phyloP scores from a whole-genome alignment of 352 stramenopile genomes.

The Phytophthora pini region DNA sequence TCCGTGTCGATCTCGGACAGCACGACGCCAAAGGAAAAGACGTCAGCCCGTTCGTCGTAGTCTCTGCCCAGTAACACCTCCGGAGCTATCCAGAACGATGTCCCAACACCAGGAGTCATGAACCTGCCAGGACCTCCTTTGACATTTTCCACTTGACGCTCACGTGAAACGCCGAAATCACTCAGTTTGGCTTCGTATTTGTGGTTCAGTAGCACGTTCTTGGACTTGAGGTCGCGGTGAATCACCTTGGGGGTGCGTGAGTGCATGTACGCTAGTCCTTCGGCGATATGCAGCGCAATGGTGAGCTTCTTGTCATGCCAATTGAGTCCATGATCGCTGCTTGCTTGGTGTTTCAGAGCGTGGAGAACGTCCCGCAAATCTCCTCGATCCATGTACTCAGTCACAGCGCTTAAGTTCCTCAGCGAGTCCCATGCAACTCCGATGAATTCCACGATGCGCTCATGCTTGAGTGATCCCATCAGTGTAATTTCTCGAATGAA shows the following conservation, averaged over 20 bases:
- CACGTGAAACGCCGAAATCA: slow-evolving; percentile 76
- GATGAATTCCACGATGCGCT: slow-evolving; percentile 74
- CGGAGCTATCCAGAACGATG: slow-evolving; percentile 55
- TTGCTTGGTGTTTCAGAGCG: slow-evolving; percentile 38
- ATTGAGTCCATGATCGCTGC: slow-evolving; percentile 38
- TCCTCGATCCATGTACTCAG: slow-evolving; percentile 78
- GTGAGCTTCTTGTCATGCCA: slow-evolving; percentile 60
- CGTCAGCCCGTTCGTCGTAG: slow-evolving; percentile 53
- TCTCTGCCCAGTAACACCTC: slow-evolving; percentile 49
- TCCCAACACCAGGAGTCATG: slow-evolving; percentile 58
- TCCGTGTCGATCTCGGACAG: slow-evolving; percentile 60
- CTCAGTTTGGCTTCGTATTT: slow-evolving; percentile 74
- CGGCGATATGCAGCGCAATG: slow-evolving; percentile 69
- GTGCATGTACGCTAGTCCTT: slow-evolving; percentile 75
- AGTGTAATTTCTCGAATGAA: slow-evolving; percentile 69
- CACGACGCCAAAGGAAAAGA: slow-evolving; percentile 58
- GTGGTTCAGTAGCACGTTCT: slow-evolving; percentile 74
- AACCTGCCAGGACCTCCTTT: slow-evolving; percentile 42
- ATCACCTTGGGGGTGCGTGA: slow-evolving; percentile 71
- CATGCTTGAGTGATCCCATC: slow-evolving; percentile 64
- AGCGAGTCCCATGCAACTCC: slow-evolving; percentile 73
- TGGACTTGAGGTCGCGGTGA: slow-evolving; percentile 83
- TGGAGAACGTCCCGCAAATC: slow-evolving; percentile 72
- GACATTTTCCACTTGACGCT: slow-evolving; percentile 30
- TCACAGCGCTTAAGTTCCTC: slow-evolving; percentile 60